These are phyloP conservation scores for Cladosporium sphaerospermum DNA, from an alignment of 2,329 filamentous ascomycete species.

Conservation along the genomic window DNA sequence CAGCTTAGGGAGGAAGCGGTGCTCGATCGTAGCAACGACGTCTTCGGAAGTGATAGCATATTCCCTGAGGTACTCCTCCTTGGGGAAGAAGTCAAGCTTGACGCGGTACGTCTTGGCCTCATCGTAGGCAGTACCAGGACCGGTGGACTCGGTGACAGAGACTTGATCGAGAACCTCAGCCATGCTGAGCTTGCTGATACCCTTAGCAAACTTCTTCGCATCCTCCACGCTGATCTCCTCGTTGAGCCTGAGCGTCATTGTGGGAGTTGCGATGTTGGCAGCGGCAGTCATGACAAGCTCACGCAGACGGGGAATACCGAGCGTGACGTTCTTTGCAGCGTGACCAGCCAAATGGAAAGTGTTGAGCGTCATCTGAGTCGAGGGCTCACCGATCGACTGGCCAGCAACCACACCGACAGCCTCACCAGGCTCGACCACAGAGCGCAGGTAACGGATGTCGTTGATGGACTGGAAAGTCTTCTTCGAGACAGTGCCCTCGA, in stretches of 20 bases:
- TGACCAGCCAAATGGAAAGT: constrained; percentile 99
- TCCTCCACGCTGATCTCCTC: constrained; percentile 63
- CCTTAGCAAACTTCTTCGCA: constrained; percentile 78
- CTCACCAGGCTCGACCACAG: constrained; percentile 88
- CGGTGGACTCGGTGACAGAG: constrained; percentile 71
- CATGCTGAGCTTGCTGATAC: constrained; percentile 78
- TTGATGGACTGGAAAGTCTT: constrained; percentile 79
- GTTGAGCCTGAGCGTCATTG: constrained; percentile 77
- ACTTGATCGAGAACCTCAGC: constrained; percentile 78
- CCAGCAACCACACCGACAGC: constrained; percentile 95
- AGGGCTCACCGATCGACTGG: constrained; percentile 94
- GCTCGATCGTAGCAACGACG: constrained; percentile 73
- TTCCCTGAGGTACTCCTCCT: constrained; percentile 72
- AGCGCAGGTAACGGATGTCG: constrained; percentile 86
- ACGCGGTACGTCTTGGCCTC: constrained; percentile 83
- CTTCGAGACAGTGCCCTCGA: constrained; percentile 43
- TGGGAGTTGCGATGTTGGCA: constrained; percentile 78
- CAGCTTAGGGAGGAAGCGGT: constrained; percentile 67
- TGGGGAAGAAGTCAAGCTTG: constrained; percentile 74
- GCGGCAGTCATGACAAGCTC: constrained; percentile 99
- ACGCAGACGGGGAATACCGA: constrained; percentile 92
- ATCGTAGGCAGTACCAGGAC: constrained; percentile 59
- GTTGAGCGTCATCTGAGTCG: constrained; percentile 98
- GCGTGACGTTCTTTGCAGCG: constrained; percentile 95
- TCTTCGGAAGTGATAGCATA: constrained; percentile 78